Conservation (phyloP, 257 asterid genomes). For the Parsonsia alboflavescens region DNA sequence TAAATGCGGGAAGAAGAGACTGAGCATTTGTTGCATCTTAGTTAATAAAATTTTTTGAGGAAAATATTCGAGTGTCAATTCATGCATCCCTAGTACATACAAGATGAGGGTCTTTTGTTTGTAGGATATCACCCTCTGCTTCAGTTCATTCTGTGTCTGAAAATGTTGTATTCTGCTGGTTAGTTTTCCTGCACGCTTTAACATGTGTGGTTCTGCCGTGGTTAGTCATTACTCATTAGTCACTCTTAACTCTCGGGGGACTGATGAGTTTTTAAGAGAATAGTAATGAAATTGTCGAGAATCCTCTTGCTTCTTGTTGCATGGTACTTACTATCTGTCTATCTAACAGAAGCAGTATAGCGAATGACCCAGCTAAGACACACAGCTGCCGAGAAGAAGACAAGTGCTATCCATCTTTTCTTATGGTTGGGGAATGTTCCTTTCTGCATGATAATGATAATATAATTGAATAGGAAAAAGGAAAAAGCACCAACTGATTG, state of each 20-base stretch:
- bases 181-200: background rate
- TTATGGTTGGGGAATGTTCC: background rate
- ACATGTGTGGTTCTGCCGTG: background rate
- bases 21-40: background rate
- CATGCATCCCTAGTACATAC: background rate
- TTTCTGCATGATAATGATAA: background rate
- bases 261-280: no score
- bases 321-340: no score
- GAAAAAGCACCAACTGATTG: background rate
- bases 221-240: background rate
- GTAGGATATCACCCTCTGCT: background rate
- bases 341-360: background rate
- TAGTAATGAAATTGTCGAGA: background rate
- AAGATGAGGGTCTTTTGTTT: background rate
- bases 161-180: background rate
- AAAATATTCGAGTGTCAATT: background rate
- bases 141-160: background rate
- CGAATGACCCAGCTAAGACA: background rate
- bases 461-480: background rate
- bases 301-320: no score
- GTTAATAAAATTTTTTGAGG: background rate
- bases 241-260: no score
- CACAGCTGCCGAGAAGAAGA: background rate
- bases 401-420: background rate
- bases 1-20: background rate